Evolutionary conservation across 306 rosid species (phyloP), one percentile per base, ranked within the genome.

Genomic region (Quercus mongolica): DNA sequence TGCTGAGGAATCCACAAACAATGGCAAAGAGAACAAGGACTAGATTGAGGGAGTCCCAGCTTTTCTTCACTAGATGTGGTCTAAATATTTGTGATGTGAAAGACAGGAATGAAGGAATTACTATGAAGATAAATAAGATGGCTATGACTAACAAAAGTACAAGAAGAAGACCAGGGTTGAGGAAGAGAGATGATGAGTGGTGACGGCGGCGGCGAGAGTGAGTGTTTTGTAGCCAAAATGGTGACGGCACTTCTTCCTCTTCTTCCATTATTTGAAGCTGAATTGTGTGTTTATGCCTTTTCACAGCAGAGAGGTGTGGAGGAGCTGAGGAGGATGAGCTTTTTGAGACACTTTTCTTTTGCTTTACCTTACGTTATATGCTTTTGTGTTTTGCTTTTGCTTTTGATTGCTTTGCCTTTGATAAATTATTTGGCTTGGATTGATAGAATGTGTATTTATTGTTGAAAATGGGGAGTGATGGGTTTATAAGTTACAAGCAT

Each of bases 11-110:
- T 23, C 88, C 97, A 23, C 99, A 95, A 51, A 91, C 78, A 75
- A 95, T 83, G 85, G 98, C 99, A 56, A 95, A 95, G 70, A 95
- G 88, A 64, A 95, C 97, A 1, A 95, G 95, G 5, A 95, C 73
- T 3, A 92, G 26, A 76, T 92, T 92, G 80, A 95, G 94, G 12
- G 85, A 87, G 51, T 90, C 97, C 99, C 98, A 95, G 64, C 92
- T 83, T 72, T 88, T 95, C 81, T 88, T 90, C 20, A 92, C 94
- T 9, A 79, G 69, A 5, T 90, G 89, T 3, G 97, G 97, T 72
- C 85, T 89, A 62, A 92, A 87, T 38, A 92, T 71, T 10, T 87
- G 77, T 5, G 92, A 80, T 13, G 81, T 77, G 88, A 91, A 87
- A 31, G 92, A 86, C 2, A 77, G 75, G 52, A 92, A 46, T 17